Base-by-base conservation (phyloP, 1,139 yeast genomes). In the Nakaseomyces sp. region DNA sequence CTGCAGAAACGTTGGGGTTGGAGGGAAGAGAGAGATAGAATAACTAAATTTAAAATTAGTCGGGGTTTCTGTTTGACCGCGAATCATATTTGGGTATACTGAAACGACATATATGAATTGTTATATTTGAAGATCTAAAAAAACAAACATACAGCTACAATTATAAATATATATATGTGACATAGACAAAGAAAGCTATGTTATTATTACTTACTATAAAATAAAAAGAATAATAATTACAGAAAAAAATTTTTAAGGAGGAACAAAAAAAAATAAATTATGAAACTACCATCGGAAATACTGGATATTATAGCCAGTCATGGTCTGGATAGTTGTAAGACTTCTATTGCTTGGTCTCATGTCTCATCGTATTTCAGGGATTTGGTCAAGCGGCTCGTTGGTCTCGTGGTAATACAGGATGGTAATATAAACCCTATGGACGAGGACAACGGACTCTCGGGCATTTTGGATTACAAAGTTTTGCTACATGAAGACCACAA, bases 331-430 rank as follows among this genome's bases (percentile, higher is more conserved):
- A 48, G 52, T 33, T 48, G 49, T 18, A 46, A 32, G 39, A 49
- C 52, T 7, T 43, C 50, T 24, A 44, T 49, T 17, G 35, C 54
- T 10, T 50, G 54, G 52, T 45, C 47, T 6, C 46, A 48, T n/a
- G 44, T 50, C 16, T 49, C 48, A 5, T 29, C 41, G 10, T 41
- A 37, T 39, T 50, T 45, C 31, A 45, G 43, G 38, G 46, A 43
- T 22, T 26, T 46, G n/a, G 45, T 50, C 25, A 44, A 41, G 13
- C 29, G 32, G 13, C 43, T 40, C 10, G 38, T 50, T 13, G 54
- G 54, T 17, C 40, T 49, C 13, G 33, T 49, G 13, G 47, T 49
- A 10, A 15, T 49, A 7, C 44, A 43, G 37, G 52, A 49, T 41
- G 52, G 52, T 12, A 18, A 20, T 12, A 25, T n/a, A 12, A 22